phyloP scores from a whole-genome alignment of 2,329 filamentous ascomycete species.

The Zymoseptoria tritici region DNA sequence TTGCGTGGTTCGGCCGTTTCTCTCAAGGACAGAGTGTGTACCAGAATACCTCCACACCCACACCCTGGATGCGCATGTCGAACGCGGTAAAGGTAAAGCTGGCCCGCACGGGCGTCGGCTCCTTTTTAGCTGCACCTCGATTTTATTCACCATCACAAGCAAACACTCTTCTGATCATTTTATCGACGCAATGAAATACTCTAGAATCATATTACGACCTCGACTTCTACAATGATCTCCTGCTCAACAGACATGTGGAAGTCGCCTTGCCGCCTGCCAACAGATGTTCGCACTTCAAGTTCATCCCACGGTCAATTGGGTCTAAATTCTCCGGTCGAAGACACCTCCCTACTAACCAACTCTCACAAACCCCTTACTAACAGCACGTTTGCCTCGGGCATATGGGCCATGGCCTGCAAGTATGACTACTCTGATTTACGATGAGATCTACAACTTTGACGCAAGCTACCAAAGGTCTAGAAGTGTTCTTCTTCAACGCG shows the following conservation, averaged over 20 bases:
- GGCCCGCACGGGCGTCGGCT: not conserved
- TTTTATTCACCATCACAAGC: not conserved
- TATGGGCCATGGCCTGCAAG: not conserved
- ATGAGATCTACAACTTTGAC: not conserved
- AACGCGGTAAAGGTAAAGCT: not conserved
- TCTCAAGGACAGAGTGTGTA: not conserved
- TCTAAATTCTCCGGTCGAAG: not conserved
- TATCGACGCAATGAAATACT: not conserved
- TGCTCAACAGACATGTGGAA: not conserved
- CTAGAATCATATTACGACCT: not conserved
- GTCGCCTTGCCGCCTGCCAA: not conserved
- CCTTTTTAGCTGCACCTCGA: not conserved
- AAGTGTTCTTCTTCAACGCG: not conserved
- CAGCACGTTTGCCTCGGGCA: not conserved
- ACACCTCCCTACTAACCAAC: not conserved
- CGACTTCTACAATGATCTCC: not conserved
- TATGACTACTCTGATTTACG: not conserved
- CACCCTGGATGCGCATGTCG: not conserved
- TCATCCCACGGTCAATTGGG: not conserved
- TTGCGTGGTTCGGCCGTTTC: not conserved
- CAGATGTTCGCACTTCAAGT: not conserved
- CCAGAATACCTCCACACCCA: not conserved
- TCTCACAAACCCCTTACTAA: not conserved
- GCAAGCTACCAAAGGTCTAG: not conserved
- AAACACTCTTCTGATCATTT: not conserved